Evolutionary conservation across 2,329 filamentous ascomycete genomes (phyloP).

Genomic region (Botrytis deweyae): DNA sequence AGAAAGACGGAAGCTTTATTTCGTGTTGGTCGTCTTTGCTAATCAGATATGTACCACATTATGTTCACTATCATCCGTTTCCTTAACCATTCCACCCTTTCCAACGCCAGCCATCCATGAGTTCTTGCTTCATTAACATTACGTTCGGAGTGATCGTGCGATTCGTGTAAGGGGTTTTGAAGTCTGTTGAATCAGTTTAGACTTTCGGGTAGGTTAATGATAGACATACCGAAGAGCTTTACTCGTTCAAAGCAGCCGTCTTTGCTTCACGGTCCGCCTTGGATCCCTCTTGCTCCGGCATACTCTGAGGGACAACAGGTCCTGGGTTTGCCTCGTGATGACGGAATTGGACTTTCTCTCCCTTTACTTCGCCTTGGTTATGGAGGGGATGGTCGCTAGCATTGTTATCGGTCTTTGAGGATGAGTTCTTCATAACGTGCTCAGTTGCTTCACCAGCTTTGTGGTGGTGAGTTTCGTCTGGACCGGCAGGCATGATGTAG

Average conservation of each 20-base stretch:
- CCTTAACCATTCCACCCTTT: background rate
- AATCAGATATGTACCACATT: constrained; percentile 2
- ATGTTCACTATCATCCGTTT: background rate
- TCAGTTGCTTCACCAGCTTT: constrained; percentile 39
- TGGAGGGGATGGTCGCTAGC: constrained; percentile 42
- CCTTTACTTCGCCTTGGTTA: constrained; percentile 43
- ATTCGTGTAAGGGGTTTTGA: background rate
- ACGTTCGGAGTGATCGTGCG: background rate
- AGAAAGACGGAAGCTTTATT: constrained; percentile 6
- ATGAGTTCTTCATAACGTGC: constrained; percentile 41
- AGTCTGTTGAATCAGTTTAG: constrained; percentile 12
- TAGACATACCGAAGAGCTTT: constrained; percentile 30
- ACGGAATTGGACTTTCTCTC: constrained; percentile 49
- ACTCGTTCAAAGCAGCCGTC: constrained; percentile 25
- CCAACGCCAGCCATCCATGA: constrained; percentile 14
- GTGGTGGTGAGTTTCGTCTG: constrained; percentile 42
- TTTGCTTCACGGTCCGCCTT: constrained; percentile 65
- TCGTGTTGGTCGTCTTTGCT: background rate
- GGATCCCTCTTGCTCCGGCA: constrained; percentile 57
- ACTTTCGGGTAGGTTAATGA: background rate
- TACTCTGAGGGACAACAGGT: constrained; percentile 54
- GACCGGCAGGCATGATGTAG: constrained; percentile 42
- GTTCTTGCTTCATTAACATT: constrained; percentile 1
- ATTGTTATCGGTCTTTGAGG: constrained; percentile 41
- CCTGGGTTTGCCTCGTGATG: constrained; percentile 57